phyloP scores from a whole-genome alignment of 805 yeast genomes.

The Starmera dryadoides region DNA sequence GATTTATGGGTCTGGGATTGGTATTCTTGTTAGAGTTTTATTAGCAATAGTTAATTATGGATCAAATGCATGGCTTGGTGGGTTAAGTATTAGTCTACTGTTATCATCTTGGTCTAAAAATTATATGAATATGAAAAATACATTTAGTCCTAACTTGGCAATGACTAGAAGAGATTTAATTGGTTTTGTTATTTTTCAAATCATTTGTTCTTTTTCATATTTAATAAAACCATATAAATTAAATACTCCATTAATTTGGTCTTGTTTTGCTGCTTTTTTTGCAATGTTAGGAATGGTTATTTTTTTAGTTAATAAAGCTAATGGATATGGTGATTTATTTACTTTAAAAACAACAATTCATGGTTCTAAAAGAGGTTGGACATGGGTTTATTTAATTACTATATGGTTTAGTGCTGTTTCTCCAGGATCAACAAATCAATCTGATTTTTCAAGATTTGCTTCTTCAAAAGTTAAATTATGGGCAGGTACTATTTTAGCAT shows the following conservation, averaged over 20 bases:
- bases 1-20: slow-evolving; percentile 34
- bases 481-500: slow-evolving; percentile 17
- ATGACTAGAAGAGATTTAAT: slow-evolving; percentile 22
- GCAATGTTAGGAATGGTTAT: slow-evolving; percentile 25
- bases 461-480: slow-evolving; percentile 20
- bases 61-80: slow-evolving; percentile 38
- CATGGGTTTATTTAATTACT: slow-evolving; percentile 24
- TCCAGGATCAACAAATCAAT: slow-evolving; percentile 26
- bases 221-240: slow-evolving; percentile 20
- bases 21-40: slow-evolving; percentile 33
- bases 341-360: slow-evolving; percentile 20
- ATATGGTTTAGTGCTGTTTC: slow-evolving; percentile 25
- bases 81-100: slow-evolving; percentile 29
- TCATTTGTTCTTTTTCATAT: slow-evolving; percentile 18
- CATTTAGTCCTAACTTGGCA: slow-evolving; percentile 23
- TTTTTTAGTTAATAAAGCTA: slow-evolving; percentile 23
- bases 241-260: slow-evolving; percentile 14
- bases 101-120: slow-evolving; percentile 33
- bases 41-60: slow-evolving; percentile 43
- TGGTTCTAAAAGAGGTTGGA: slow-evolving; percentile 25
- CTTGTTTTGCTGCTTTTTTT: slow-evolving; percentile 19
- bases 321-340: slow-evolving; percentile 28
- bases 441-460: slow-evolving; percentile 28
- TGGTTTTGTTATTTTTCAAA: slow-evolving; percentile 30
- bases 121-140: slow-evolving; percentile 27